Percentiles rank a stretch among this genome's conserved stretches.
These are phyloP conservation scores for Fusarium concolor DNA, from an alignment of 2,329 filamentous ascomycete genomes.

Conservation along the genomic window DNA sequence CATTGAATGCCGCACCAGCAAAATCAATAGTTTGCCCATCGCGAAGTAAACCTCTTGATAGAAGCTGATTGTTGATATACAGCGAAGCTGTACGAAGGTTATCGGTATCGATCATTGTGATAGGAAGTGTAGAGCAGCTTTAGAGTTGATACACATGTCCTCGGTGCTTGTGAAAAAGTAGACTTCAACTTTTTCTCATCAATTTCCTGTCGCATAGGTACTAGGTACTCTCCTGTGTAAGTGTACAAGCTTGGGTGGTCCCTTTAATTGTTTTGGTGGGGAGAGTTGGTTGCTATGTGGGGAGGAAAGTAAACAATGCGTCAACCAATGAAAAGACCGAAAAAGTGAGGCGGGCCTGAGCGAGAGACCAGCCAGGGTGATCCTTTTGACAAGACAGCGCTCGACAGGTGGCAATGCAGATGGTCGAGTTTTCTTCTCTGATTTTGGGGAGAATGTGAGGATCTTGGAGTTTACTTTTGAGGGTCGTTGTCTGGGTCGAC, in stretches of 20 bases:
- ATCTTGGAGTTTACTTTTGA: slow-evolving; percentile 3
- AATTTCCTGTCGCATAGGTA: slow-evolving; percentile 18
- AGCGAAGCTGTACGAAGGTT: slow-evolving; percentile 75
- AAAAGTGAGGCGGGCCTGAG: slow-evolving; percentile 32
- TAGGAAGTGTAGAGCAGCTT: slow-evolving; percentile 15
- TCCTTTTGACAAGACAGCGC: slow-evolving; percentile 40
- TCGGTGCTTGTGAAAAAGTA: slow-evolving; percentile 13
- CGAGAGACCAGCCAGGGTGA: slow-evolving; percentile 25
- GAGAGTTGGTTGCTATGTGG: slow-evolving; percentile 53
- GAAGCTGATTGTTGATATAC: slow-evolving; percentile 79
- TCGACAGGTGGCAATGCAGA: slow-evolving; percentile 45
- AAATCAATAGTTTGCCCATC: slow-evolving; percentile 86
- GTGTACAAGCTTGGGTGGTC: slow-evolving; percentile 33
- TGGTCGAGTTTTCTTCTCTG: slow-evolving; percentile 11
- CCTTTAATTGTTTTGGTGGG: slow-evolving; percentile 43
- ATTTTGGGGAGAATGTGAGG: slow-evolving; percentile 4
- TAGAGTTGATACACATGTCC: slow-evolving; percentile 39
- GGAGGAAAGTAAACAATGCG: slow-evolving; percentile 55
- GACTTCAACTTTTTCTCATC: slow-evolving; percentile 26
- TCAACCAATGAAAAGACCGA: slow-evolving; percentile 43
- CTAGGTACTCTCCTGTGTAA: slow-evolving; percentile 27
- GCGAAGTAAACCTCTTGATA: slow-evolving; percentile 72
- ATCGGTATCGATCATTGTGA: slow-evolving; percentile 66
- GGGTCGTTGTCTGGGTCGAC: slow-evolving; percentile 39
- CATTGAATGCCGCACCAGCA: slow-evolving; percentile 71